Percentiles rank a stretch among this genome's conserved stretches.
These are phyloP conservation scores for Leishmania lainsoni DNA, from an alignment of 208 protist species.

Conservation along the genomic window DNA sequence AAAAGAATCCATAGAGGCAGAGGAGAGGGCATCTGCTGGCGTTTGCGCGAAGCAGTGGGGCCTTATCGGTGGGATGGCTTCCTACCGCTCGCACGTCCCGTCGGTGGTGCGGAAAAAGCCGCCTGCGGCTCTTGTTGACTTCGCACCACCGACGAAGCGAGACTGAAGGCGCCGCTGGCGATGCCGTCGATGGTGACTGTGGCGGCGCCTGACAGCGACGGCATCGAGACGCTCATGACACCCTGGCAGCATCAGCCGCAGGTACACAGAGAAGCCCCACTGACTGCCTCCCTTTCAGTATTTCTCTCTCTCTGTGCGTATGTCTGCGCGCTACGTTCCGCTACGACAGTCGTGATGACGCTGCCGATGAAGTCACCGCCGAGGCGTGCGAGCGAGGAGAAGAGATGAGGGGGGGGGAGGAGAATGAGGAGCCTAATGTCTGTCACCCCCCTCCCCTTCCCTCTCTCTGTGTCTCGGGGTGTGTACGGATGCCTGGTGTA, in stretches of 20 bases:
- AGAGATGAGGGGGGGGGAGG: not conserved
- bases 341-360: not conserved
- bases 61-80: too few species aligned
- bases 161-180: too few species aligned
- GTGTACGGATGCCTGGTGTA: not conserved
- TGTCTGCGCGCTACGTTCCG: not conserved
- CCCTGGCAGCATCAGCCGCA: not conserved
- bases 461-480: not conserved
- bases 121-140: too few species aligned
- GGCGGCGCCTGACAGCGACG: conserved; percentile 2
- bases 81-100: too few species aligned
- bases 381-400: not conserved
- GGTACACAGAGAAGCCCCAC: not conserved
- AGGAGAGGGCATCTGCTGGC: too few species aligned
- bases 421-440: not conserved
- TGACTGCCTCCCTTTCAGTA: not conserved
- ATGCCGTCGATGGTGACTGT: too few species aligned
- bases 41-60: too few species aligned
- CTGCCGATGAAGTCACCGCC: not conserved
- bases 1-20: too few species aligned
- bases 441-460: not conserved
- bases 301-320: not conserved
- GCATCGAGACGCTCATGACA: not conserved
- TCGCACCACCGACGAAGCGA: too few species aligned
- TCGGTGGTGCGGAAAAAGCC: too few species aligned